These are phyloP conservation scores for Colletotrichum sp. DNA, from an alignment of 2,329 filamentous ascomycete species.

Conservation along the genomic window DNA sequence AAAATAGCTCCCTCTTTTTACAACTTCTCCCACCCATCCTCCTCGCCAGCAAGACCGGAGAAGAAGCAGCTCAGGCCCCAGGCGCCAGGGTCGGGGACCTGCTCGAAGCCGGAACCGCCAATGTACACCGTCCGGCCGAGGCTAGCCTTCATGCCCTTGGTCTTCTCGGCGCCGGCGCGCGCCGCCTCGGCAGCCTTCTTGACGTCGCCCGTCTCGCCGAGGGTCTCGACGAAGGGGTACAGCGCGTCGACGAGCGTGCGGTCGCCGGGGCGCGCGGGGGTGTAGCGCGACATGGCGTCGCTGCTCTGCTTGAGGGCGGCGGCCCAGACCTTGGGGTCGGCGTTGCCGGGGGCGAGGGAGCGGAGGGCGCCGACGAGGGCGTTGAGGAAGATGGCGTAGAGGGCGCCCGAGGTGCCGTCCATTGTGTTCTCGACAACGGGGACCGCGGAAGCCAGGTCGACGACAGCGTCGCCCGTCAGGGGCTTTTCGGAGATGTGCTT, in stretches of 20 bases:
- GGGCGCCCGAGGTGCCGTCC: slow-evolving; percentile 67
- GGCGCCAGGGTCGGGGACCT: slow-evolving; percentile 70
- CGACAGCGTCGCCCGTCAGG: slow-evolving; percentile 56
- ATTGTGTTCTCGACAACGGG: slow-evolving; percentile 61
- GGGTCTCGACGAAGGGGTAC: slow-evolving; percentile 80
- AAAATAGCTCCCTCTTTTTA: slow-evolving; percentile 13
- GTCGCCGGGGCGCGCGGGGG: slow-evolving; percentile 87
- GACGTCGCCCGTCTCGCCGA: slow-evolving; percentile 70
- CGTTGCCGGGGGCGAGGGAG: slow-evolving; percentile 42
- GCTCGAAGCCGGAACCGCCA: slow-evolving; percentile 57
- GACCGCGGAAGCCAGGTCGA: slow-evolving; percentile 58
- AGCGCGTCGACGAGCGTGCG: slow-evolving; percentile 90
- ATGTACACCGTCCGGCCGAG: slow-evolving; percentile 86
- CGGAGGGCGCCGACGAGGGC: slow-evolving; percentile 73
- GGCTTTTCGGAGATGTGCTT: slow-evolving; percentile 50
- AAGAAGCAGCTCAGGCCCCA: slow-evolving; percentile 81
- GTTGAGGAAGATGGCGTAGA: slow-evolving; percentile 87
- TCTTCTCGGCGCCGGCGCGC: slow-evolving; percentile 77
- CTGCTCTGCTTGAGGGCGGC: slow-evolving; percentile 75
- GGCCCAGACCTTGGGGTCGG: slow-evolving; percentile 54
- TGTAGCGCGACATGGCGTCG: slow-evolving; percentile 79
- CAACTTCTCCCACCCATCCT: slow-evolving; percentile 41
- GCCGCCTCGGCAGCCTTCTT: slow-evolving; percentile 78
- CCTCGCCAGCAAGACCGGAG: slow-evolving; percentile 71
- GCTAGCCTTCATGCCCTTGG: slow-evolving; percentile 91